Percentiles rank a stretch among this genome's conserved stretches.
Conservation (phyloP, 163 green algal genomes). For the Smithsoniella earleae region DNA sequence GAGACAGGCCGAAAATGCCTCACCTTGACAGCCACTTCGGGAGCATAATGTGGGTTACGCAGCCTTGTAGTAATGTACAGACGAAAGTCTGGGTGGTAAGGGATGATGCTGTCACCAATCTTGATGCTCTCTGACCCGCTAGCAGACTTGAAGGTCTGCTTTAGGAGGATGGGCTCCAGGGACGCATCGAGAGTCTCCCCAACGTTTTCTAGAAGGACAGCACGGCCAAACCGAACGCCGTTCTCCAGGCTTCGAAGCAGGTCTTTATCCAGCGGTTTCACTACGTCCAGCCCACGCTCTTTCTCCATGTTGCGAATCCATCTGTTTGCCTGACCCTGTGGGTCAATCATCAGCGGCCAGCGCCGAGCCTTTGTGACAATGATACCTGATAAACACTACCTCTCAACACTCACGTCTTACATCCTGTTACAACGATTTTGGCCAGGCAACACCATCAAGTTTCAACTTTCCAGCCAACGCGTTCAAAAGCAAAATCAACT, state of each 20-base stretch:
- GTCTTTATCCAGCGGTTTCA: constrained; percentile 68
- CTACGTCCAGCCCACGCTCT: constrained; percentile 59
- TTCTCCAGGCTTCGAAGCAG: constrained; percentile 69
- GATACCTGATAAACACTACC: constrained; percentile 41
- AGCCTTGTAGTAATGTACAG: constrained; percentile 79
- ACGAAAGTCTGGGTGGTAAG: constrained; percentile 71
- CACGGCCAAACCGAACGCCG: constrained; percentile 49
- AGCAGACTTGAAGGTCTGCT: constrained; percentile 57
- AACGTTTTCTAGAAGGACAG: constrained; percentile 57
- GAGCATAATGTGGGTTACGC: constrained; percentile 66
- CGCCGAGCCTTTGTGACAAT: constrained; percentile 62
- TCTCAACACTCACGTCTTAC: no score
- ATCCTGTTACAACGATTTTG: no score
- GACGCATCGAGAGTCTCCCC: constrained; percentile 58
- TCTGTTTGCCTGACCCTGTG: constrained; percentile 69
- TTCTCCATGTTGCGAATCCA: constrained; percentile 73
- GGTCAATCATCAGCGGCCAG: constrained; percentile 73
- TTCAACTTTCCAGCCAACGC: no score
- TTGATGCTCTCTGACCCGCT: constrained; percentile 57
- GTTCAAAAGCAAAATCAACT: no score
- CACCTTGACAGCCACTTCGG: constrained; percentile 73
- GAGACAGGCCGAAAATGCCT: no score
- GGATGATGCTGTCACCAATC: constrained; percentile 73
- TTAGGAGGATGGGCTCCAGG: constrained; percentile 68
- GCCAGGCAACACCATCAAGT: no score